These are phyloP conservation scores for Poronia punctata DNA, from an alignment of 495 filamentous ascomycete species.

Conservation along the genomic window DNA sequence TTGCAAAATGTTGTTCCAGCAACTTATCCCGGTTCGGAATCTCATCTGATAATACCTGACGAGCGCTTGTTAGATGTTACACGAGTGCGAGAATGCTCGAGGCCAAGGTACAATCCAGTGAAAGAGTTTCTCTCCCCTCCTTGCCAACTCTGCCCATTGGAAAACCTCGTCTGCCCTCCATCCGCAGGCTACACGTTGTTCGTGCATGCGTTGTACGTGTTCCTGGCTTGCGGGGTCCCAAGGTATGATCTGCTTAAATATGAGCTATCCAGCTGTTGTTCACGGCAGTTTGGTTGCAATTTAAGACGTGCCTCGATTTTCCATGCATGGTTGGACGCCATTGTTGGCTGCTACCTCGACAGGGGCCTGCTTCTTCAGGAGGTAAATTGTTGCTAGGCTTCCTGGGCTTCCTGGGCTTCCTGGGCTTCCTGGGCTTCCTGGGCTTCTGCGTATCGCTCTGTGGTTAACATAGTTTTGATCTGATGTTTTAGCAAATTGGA, in stretches of 20 bases:
- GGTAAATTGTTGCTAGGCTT: no score
- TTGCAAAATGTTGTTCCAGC: conserved; percentile 16
- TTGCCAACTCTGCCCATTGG: conserved; percentile 19
- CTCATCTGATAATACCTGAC: conserved; percentile 21
- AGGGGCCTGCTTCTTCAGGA: no score
- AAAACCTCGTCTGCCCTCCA: conserved; percentile 29
- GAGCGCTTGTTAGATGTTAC: conserved; percentile 4
- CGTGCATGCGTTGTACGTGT: conserved; percentile 28
- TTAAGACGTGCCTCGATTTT: conserved; percentile 20
- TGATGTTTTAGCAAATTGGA: no score
- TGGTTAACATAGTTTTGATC: not conserved
- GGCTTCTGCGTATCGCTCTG: not conserved
- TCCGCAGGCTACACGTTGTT: conserved; percentile 35
- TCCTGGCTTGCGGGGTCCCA: conserved; percentile 30
- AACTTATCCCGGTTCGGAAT: conserved; percentile 18
- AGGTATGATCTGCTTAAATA: conserved; percentile 24
- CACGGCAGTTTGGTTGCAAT: not conserved
- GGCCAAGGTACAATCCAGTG: conserved; percentile 24
- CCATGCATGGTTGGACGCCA: conserved; percentile 21
- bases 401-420: no score
- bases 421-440: no score
- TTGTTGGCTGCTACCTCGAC: conserved; percentile 1
- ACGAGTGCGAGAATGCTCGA: not conserved
- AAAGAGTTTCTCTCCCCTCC: conserved; percentile 24
- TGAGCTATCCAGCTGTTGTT: not conserved